phyloP scores from a whole-genome alignment of 805 yeast species.

The Sugiyamaella floridensis region DNA sequence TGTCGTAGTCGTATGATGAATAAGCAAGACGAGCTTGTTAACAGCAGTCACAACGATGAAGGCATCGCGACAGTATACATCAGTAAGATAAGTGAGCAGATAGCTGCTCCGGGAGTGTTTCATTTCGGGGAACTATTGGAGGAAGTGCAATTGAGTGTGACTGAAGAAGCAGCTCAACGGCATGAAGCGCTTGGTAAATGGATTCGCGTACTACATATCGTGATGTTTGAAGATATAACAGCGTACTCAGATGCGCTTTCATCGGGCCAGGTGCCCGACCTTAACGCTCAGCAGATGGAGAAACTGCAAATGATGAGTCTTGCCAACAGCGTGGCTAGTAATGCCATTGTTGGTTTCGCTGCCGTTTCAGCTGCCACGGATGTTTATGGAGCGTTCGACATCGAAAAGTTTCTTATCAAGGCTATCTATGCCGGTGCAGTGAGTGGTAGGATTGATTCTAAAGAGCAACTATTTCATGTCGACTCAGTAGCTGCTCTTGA shows the following conservation, averaged over 20 bases:
- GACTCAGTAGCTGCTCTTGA: constrained; percentile 16
- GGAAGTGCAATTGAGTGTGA: not conserved
- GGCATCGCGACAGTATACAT: no score
- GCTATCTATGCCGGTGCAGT: constrained; percentile 22
- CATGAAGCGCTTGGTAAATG: constrained; percentile 1
- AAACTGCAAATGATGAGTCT: constrained; percentile 22
- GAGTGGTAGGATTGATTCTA: constrained; percentile 23
- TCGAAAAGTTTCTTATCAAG: constrained; percentile 21
- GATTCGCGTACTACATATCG: constrained; percentile 13
- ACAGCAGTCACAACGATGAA: no score
- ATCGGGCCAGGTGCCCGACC: constrained; percentile 4
- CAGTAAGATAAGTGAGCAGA: not conserved
- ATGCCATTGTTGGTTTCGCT: constrained; percentile 10
- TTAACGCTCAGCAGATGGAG: constrained; percentile 11
- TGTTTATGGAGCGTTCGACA: not conserved
- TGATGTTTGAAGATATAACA: constrained; percentile 17
- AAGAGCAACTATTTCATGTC: constrained; percentile 15
- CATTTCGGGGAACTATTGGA: not conserved
- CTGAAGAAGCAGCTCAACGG: not conserved
- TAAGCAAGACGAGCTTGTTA: no score
- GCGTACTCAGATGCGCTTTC: constrained; percentile 6
- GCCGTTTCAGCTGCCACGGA: constrained; percentile 5
- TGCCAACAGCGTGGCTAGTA: constrained; percentile 14
- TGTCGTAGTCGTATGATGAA: no score
- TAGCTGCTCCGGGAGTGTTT: not conserved